Evolutionary conservation across 2,329 filamentous ascomycete species (phyloP).

Genomic region (Trichoderma sp.): DNA sequence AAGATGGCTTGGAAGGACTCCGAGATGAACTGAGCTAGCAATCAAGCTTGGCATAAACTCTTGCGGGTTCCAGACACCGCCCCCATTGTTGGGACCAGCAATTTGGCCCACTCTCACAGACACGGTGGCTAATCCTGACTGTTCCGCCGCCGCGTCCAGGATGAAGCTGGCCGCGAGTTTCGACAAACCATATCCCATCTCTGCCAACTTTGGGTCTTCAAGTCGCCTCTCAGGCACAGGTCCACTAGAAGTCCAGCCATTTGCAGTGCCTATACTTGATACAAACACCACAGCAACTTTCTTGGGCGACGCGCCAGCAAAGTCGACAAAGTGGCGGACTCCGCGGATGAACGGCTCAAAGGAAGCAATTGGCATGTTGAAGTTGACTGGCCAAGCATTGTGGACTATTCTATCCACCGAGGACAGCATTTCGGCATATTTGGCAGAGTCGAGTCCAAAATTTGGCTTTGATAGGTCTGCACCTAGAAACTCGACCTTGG

Average conservation of each 20-base stretch:
- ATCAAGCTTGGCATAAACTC: constrained; percentile 60
- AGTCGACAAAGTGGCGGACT: constrained; percentile 25
- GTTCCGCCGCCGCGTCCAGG: constrained; percentile 38
- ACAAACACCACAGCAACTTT: constrained; percentile 45
- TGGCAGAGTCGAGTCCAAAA: background rate
- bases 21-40: constrained; percentile 51
- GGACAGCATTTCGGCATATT: constrained; percentile 24
- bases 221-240: constrained; percentile 44
- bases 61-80: constrained; percentile 56
- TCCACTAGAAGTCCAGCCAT: constrained; percentile 37
- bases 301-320: constrained; percentile 33
- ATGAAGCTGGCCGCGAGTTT: constrained; percentile 48
- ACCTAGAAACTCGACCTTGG: background rate
- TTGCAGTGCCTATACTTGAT: constrained; percentile 45
- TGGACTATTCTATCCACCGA: constrained; percentile 23
- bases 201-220: constrained; percentile 35
- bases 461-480: background rate
- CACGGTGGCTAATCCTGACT: constrained; percentile 42
- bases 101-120: constrained; percentile 39
- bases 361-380: constrained; percentile 26
- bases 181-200: constrained; percentile 47
- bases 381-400: constrained; percentile 30
- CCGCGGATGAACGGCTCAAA: constrained; percentile 29
- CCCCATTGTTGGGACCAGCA: background rate
- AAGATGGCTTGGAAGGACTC: constrained; percentile 48